phyloP scores from a whole-genome alignment of 2,329 filamentous ascomycete genomes.

The Hypoxylon sp. region DNA sequence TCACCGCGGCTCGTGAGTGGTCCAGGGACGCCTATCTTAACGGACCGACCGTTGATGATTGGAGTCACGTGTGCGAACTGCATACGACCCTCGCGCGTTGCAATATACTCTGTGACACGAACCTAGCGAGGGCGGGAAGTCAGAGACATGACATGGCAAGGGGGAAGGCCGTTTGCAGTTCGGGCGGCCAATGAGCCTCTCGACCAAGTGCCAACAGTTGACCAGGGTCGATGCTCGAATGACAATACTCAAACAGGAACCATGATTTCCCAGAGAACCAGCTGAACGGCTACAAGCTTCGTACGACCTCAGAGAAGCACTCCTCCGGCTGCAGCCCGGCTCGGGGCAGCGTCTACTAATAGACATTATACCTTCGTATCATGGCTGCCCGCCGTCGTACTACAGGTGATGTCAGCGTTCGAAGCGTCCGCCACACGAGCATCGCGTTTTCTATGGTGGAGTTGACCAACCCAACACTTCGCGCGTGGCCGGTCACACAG shows the following conservation, averaged over 20 bases:
- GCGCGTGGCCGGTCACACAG: slow-evolving; percentile 21
- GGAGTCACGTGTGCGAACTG: slow-evolving; percentile 27
- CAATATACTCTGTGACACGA: slow-evolving; percentile 25
- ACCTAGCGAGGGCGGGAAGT: slow-evolving; percentile 8
- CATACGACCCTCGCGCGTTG: slow-evolving; percentile 32
- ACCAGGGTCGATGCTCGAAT: slow-evolving; percentile 6
- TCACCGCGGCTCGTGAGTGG: slow-evolving; percentile 24
- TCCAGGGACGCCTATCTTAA: slow-evolving; percentile 9
- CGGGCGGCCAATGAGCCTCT: slow-evolving; percentile 12
- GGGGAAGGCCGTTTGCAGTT: slow-evolving; percentile 13
- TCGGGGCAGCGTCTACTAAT: slow-evolving; percentile 34
- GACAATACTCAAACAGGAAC: slow-evolving; percentile 30
- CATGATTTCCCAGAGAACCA: slow-evolving; percentile 25
- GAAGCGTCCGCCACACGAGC: slow-evolving; percentile 25
- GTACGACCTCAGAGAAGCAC: slow-evolving; percentile 38
- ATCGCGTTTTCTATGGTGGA: slow-evolving; percentile 29
- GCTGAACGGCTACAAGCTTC: slow-evolving; percentile 42
- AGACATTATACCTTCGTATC: slow-evolving; percentile 34
- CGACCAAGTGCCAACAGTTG: slow-evolving; percentile 14
- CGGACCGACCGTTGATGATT: slow-evolving; percentile 15
- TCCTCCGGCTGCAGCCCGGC: slow-evolving; percentile 42
- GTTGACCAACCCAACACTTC: slow-evolving; percentile 23
- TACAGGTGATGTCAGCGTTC: slow-evolving; percentile 43
- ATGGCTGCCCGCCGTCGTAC: slow-evolving; percentile 37
- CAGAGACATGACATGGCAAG: slow-evolving; percentile 5